Evolutionary conservation across 2,329 filamentous ascomycete genomes (phyloP).

Genomic region (Fusarium brevicatenulatum): DNA sequence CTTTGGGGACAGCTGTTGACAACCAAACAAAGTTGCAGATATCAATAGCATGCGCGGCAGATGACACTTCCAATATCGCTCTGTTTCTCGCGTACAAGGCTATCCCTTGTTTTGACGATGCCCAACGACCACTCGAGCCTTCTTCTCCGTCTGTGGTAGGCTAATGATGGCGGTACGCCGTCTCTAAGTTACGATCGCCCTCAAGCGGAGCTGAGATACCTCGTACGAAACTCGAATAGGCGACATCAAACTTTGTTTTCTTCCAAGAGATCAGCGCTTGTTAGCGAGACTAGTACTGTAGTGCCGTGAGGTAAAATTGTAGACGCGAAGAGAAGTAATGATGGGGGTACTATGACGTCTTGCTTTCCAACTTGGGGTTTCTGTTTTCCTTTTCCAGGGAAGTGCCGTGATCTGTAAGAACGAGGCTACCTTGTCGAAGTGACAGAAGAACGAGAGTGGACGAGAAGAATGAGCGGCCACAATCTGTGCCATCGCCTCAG

Average conservation of each 20-base stretch:
- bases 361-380: conserved; percentile 1
- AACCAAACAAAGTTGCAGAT: conserved; percentile 28
- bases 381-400: conserved; percentile 20
- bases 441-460: conserved; percentile 19
- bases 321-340: background rate
- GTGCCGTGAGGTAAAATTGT: conserved; percentile 14
- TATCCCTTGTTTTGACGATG: conserved; percentile 44
- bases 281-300: conserved; percentile 3
- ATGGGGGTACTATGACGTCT: conserved; percentile 31
- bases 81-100: conserved; percentile 41
- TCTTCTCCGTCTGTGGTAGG: conserved; percentile 24
- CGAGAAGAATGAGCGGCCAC: conserved; percentile 25
- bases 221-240: conserved; percentile 26
- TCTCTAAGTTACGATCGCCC: conserved; percentile 43
- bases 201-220: conserved; percentile 24
- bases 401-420: conserved; percentile 21
- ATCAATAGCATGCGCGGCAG: conserved; percentile 30
- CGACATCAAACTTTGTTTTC: conserved; percentile 27
- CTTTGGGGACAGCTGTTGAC: conserved; percentile 8
- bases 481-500: conserved; percentile 29
- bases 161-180: conserved; percentile 32
- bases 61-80: conserved; percentile 25
- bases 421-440: conserved; percentile 27
- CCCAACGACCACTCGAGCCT: conserved; percentile 37
- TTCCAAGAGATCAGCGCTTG: conserved; percentile 30